These are phyloP conservation scores for Agaricales sp. DNA, from an alignment of 1,284 basidiomycete species.

Conservation along the genomic window DNA sequence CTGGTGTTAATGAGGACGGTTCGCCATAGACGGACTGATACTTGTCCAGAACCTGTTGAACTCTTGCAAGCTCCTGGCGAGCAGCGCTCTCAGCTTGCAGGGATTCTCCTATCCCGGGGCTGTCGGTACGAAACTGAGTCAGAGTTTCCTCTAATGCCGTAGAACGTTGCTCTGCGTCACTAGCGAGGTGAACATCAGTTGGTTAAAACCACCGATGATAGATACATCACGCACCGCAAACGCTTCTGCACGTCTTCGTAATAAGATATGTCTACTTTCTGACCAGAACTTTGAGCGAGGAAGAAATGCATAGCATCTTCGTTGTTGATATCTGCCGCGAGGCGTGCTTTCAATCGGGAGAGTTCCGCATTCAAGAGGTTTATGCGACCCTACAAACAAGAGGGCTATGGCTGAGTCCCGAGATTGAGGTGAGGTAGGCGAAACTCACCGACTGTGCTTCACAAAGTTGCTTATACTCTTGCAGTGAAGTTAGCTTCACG, in stretches of 20 bases:
- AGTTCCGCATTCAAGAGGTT: conserved; percentile 66
- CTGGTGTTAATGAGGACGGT: conserved; percentile 33
- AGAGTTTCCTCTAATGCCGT: conserved; percentile 43
- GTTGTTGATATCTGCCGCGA: conserved; percentile 69
- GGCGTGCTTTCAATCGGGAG: conserved; percentile 61
- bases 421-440: conserved; percentile 6
- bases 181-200: too few relatives aligned
- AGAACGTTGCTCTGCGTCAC: conserved; percentile 40
- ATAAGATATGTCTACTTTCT: conserved; percentile 47
- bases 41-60: conserved; percentile 38
- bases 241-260: conserved; percentile 52
- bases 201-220: too few relatives aligned
- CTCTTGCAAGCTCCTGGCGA: conserved; percentile 37
- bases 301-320: conserved; percentile 69
- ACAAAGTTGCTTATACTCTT: conserved; percentile 65
- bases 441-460: conserved; percentile 54
- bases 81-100: conserved; percentile 43
- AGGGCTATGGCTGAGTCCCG: conserved; percentile 3
- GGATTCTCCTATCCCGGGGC: conserved; percentile 38
- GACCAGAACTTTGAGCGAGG: conserved; percentile 29
- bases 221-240: conserved; percentile 50
- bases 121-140: conserved; percentile 28
- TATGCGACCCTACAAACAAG: conserved; percentile 57
- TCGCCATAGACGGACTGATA: conserved; percentile 60
- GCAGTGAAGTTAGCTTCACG: conserved; percentile 51